These are phyloP conservation scores for Bruguiera hainesii DNA, from an alignment of 441 rosid species.

Conservation along the genomic window DNA sequence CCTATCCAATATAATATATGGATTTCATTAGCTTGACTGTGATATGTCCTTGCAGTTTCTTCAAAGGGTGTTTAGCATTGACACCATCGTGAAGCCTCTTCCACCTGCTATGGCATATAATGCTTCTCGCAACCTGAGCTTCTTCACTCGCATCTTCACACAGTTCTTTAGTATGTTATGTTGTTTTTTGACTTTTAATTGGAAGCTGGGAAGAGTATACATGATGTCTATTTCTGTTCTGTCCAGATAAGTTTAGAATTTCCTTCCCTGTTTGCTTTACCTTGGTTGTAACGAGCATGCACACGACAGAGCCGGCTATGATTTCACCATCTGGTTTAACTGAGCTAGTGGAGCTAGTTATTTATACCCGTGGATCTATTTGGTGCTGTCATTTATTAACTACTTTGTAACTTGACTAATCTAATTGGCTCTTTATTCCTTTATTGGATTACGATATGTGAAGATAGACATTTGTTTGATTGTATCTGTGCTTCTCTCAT, in stretches of 20 bases:
- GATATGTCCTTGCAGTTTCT: conserved; percentile 56
- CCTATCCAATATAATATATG: neutral
- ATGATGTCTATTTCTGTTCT: neutral
- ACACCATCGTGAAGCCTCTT: conserved; percentile 95
- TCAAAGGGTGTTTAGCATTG: conserved; percentile 83
- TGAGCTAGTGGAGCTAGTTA: conserved; percentile 1
- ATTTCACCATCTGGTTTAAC: neutral
- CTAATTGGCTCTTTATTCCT: no score
- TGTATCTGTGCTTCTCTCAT: no score
- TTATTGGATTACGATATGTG: no score
- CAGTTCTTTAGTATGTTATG: conserved; percentile 85
- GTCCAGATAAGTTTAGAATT: neutral
- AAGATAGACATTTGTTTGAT: no score
- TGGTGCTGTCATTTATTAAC: neutral
- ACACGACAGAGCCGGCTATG: neutral
- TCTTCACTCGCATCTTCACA: conserved; percentile 92
- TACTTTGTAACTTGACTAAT: no score
- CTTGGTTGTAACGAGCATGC: neutral
- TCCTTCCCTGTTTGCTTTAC: neutral
- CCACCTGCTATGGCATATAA: conserved; percentile 90
- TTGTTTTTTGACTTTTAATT: neutral
- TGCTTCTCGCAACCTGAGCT: conserved; percentile 85
- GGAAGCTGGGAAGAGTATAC: neutral
- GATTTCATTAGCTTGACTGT: neutral
- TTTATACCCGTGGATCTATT: neutral